Conservation (phyloP, 257 asterid species). For the Plantago elongata region DNA sequence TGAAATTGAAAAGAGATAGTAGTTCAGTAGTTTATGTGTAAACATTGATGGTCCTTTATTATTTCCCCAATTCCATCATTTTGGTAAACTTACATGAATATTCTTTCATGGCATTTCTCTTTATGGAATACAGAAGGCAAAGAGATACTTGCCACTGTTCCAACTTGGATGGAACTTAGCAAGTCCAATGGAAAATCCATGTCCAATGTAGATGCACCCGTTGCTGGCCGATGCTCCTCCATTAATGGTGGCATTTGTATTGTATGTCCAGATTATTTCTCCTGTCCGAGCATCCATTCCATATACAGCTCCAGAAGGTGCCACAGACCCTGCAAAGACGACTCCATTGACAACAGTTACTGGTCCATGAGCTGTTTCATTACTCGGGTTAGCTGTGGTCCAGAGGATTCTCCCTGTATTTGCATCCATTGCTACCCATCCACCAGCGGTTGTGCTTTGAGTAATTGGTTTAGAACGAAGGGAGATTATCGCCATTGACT, state of each 20-base stretch:
- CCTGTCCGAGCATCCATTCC: slow-evolving; percentile 68
- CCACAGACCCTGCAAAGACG: slow-evolving; percentile 58
- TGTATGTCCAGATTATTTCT: slow-evolving; percentile 42
- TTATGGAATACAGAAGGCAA: slow-evolving; percentile 51
- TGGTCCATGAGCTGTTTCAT: slow-evolving; percentile 54
- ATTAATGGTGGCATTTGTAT: slow-evolving; percentile 60
- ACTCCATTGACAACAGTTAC: slow-evolving; percentile 64
- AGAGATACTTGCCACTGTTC: slow-evolving; percentile 60
- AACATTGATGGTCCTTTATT: neutral
- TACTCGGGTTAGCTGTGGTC: slow-evolving; percentile 80
- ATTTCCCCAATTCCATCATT: neutral
- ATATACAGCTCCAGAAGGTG: slow-evolving; percentile 64
- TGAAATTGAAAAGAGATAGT: neutral
- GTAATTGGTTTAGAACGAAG: slow-evolving; percentile 51
- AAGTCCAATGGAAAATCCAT: slow-evolving; percentile 52
- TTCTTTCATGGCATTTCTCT: neutral
- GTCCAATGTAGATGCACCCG: slow-evolving; percentile 67
- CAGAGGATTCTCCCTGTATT: slow-evolving; percentile 56
- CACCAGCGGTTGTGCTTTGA: slow-evolving; percentile 54
- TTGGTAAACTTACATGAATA: neutral
- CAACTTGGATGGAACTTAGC: slow-evolving; percentile 72
- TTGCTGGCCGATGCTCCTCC: slow-evolving; percentile 78
- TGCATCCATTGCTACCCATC: slow-evolving; percentile 81
- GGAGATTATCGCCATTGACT: slow-evolving; percentile 33
- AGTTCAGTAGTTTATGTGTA: neutral